A percentile compares a stretch with the other conserved stretches of the same genome.
Evolutionary conservation across 352 stramenopile species (phyloP).

Genomic region (Blastocystis sp.): DNA sequence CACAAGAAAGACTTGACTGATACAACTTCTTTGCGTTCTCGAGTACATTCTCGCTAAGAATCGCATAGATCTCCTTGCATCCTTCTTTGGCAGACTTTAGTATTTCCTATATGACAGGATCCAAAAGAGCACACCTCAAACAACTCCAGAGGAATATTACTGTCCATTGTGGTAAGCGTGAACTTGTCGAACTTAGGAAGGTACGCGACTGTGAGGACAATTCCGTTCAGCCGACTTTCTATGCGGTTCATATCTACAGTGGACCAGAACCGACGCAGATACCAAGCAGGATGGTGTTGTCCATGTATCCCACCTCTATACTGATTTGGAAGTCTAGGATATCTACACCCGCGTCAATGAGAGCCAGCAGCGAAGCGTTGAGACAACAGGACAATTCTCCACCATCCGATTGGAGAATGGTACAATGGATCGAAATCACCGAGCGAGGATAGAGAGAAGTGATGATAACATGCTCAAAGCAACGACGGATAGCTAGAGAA

Average conservation of each 20-base stretch:
- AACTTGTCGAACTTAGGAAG: conserved; percentile 19
- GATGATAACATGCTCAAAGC: conserved; percentile 50
- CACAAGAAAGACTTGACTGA: neutral
- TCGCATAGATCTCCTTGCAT: conserved; percentile 43
- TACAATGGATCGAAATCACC: conserved; percentile 39
- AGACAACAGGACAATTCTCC: conserved; percentile 2
- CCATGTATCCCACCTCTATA: conserved; percentile 51
- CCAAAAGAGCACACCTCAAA: neutral
- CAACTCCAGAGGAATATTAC: conserved; percentile 51
- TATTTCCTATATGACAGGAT: conserved; percentile 14
- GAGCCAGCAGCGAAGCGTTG: neutral
- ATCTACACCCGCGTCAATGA: conserved; percentile 47
- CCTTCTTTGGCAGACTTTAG: conserved; percentile 34
- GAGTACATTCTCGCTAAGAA: conserved; percentile 11
- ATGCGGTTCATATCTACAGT: conserved; percentile 23
- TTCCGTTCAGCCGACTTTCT: neutral
- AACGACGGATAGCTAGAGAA: conserved; percentile 13
- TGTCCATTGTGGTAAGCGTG: conserved; percentile 45
- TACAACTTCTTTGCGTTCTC: conserved; percentile 45
- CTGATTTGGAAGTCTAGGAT: conserved; percentile 40
- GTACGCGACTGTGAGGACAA: conserved; percentile 54
- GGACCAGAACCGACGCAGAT: neutral
- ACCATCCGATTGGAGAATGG: conserved; percentile 11
- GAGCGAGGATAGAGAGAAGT: conserved; percentile 56
- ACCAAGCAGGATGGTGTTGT: conserved; percentile 44